A percentile compares a stretch with the other conserved stretches of the same genome.
phyloP scores from a whole-genome alignment of 208 protist species.

The Balamuthia mandrillaris region DNA sequence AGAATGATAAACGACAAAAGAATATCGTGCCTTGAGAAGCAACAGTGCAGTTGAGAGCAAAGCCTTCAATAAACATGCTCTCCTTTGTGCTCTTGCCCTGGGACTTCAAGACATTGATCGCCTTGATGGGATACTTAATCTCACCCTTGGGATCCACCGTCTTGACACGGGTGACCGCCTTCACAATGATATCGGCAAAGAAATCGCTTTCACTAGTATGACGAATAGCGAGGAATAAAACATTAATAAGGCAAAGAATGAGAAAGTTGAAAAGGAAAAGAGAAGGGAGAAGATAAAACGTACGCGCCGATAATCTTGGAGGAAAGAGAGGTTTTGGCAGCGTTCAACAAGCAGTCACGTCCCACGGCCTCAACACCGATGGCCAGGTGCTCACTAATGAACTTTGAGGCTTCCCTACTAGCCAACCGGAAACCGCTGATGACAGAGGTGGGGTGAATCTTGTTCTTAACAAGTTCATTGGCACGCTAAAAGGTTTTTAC shows the following conservation, averaged over 20 bases:
- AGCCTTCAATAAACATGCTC: conserved; percentile 87
- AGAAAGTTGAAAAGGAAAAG: too few relatives aligned
- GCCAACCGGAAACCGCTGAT: conserved; percentile 98
- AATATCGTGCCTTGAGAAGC: conserved; percentile 83
- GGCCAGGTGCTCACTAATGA: conserved; percentile 86
- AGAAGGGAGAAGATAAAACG: background rate
- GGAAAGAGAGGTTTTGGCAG: conserved; percentile 97
- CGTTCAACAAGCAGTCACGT: conserved; percentile 92
- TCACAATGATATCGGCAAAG: conserved; percentile 94
- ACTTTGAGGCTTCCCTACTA: conserved; percentile 89
- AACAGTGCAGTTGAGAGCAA: conserved; percentile 92
- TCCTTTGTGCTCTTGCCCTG: conserved; percentile 93
- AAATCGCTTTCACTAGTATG: conserved; percentile 90
- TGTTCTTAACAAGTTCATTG: conserved; percentile 91
- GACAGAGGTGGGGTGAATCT: conserved; percentile 98
- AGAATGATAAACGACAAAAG: background rate
- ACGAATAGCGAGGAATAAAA: too few relatives aligned
- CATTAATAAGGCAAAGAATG: too few relatives aligned
- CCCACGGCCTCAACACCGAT: conserved; percentile 79
- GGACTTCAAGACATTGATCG: conserved; percentile 96
- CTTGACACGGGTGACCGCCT: conserved; percentile 79
- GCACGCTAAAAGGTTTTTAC: conserved; percentile 84
- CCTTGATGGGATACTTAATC: conserved; percentile 94
- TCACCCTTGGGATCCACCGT: conserved; percentile 67
- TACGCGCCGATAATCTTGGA: conserved; percentile 95